phyloP scores from a whole-genome alignment of 2,329 filamentous ascomycete species.

The Exophiala aquamarina region DNA sequence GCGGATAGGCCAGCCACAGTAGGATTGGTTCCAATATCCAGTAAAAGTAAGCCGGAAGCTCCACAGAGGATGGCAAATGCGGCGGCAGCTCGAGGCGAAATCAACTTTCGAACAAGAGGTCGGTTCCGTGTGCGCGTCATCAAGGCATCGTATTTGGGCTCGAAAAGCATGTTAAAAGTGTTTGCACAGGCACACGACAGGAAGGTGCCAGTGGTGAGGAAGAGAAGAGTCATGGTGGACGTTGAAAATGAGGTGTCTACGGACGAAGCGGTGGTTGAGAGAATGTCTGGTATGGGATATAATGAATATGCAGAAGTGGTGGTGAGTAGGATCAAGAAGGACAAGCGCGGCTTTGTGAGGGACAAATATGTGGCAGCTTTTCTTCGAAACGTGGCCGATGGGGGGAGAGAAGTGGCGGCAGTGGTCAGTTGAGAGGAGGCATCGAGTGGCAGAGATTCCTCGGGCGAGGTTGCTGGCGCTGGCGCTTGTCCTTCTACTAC shows the following conservation, averaged over 20 bases:
- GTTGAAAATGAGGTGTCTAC: slow-evolving; percentile 75
- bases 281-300: slow-evolving; percentile 86
- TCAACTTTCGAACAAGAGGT: slow-evolving; percentile 78
- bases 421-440: slow-evolving; percentile 61
- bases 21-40: slow-evolving; percentile 91
- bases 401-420: slow-evolving; percentile 57
- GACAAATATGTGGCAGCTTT: slow-evolving; percentile 79
- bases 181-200: slow-evolving; percentile 91
- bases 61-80: slow-evolving; percentile 78
- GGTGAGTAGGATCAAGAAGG: slow-evolving; percentile 84
- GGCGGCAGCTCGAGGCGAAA: slow-evolving; percentile 69
- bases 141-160: slow-evolving; percentile 81
- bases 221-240: slow-evolving; percentile 85
- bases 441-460: slow-evolving; percentile 53
- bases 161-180: slow-evolving; percentile 95
- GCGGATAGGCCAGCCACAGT: slow-evolving; percentile 85
- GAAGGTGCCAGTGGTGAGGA: slow-evolving; percentile 85
- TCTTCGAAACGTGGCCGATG: slow-evolving; percentile 58
- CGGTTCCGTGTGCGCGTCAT: slow-evolving; percentile 94
- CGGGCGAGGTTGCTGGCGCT: slow-evolving; percentile 1
- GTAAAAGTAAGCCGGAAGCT: slow-evolving; percentile 64
- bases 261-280: slow-evolving; percentile 67
- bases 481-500: too few relatives aligned
- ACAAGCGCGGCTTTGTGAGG: slow-evolving; percentile 91
- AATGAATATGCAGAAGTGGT: slow-evolving; percentile 89